Conservation (phyloP, 257 asterid genomes). For the Rubia yunnanensis region DNA sequence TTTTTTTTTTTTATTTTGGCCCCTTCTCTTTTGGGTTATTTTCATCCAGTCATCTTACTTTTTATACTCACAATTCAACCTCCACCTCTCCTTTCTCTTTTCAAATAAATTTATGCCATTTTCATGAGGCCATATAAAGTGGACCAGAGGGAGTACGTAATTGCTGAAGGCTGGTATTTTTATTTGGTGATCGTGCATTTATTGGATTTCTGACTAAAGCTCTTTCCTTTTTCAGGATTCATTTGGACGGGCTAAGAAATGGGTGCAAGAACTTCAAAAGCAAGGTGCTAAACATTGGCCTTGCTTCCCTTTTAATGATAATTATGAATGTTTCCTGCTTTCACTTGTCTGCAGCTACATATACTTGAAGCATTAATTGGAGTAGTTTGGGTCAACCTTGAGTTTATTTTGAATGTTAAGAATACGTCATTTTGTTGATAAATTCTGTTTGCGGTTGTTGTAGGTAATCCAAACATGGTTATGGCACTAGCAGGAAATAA, state of each 20-base stretch:
- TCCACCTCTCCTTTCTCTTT: no score
- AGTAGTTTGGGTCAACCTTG: neutral
- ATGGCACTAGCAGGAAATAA: constrained; percentile 94
- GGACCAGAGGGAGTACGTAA: no score
- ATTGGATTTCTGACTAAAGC: neutral
- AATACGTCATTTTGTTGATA: neutral
- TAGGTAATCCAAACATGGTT: constrained; percentile 87
- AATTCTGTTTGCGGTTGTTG: constrained; percentile 11
- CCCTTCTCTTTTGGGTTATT: no score
- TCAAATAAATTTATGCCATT: no score
- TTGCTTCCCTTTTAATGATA: neutral
- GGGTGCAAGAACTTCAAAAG: constrained; percentile 97
- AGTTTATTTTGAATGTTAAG: neutral
- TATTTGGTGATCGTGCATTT: constrained; percentile 1
- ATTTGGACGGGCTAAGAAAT: constrained; percentile 79
- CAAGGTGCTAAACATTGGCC: constrained; percentile 48
- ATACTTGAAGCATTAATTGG: neutral
- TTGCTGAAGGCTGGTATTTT: no score
- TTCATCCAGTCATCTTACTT: no score
- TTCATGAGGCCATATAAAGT: no score
- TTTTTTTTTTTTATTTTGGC: no score
- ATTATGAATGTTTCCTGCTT: neutral
- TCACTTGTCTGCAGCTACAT: neutral
- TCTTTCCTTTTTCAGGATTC: constrained; percentile 48
- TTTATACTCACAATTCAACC: no score